Evolutionary conservation across 805 yeast genomes (phyloP).

Genomic region (Cyberlindnera sargentensis): DNA sequence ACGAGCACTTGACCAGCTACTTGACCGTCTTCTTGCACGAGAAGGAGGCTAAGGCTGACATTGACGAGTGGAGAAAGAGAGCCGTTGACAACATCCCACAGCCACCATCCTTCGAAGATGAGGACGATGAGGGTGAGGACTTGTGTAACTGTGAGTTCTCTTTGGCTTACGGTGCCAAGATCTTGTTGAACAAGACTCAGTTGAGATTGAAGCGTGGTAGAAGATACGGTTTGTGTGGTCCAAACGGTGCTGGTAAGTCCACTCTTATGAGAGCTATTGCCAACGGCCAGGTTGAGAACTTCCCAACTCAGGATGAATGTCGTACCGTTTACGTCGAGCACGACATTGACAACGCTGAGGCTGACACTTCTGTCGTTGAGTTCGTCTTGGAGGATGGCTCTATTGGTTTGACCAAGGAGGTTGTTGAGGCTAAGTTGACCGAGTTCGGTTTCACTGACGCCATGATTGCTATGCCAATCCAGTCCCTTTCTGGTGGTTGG

Average conservation of each 20-base stretch:
- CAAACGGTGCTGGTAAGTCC: slow-evolving; percentile 98
- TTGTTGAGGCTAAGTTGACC: slow-evolving; percentile 67
- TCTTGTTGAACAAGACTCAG: slow-evolving; percentile 90
- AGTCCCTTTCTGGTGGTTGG: slow-evolving; percentile 98
- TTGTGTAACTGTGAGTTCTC: slow-evolving; percentile 94
- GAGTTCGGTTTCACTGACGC: slow-evolving; percentile 90
- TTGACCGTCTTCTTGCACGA: slow-evolving; percentile 68
- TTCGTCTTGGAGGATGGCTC: slow-evolving; percentile 92
- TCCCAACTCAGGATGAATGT: slow-evolving; percentile 81
- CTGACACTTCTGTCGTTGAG: slow-evolving; percentile 82
- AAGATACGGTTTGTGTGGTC: slow-evolving; percentile 95
- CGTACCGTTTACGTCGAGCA: slow-evolving; percentile 97
- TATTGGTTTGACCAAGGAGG: slow-evolving; percentile 70
- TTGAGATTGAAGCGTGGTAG: slow-evolving; percentile 87
- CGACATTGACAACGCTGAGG: slow-evolving; percentile 91
- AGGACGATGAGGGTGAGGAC: slow-evolving; percentile 75
- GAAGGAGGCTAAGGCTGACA: slow-evolving; percentile 59
- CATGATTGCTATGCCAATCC: slow-evolving; percentile 84
- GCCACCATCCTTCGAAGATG: slow-evolving; percentile 40
- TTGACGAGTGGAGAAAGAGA: slow-evolving; percentile 64
- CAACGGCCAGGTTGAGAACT: slow-evolving; percentile 94
- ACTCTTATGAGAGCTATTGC: slow-evolving; percentile 96
- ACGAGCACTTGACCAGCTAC: slow-evolving; percentile 50
- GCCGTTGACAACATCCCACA: slow-evolving; percentile 45
- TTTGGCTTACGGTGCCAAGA: slow-evolving; percentile 94